Evolutionary conservation across 257 asterid genomes (phyloP), one percentile per base, ranked within the genome.

Genomic region (Salvia miltiorrhiza): DNA sequence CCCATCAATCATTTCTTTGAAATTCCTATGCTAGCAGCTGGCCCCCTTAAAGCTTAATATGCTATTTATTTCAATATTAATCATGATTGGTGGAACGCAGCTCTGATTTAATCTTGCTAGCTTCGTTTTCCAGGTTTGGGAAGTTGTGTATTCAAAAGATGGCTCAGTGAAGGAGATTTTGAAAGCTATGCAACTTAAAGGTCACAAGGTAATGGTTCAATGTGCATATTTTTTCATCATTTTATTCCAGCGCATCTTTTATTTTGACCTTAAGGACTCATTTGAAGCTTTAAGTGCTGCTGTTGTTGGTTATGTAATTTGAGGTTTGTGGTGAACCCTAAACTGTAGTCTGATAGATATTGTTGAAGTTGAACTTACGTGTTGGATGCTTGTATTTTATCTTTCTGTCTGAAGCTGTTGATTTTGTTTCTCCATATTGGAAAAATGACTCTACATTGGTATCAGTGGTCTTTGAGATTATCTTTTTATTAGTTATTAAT

Each of bases 181-280:
- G 57, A 91, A 75, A 60, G 97, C 77, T 73, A 89, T 91, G 98
- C 93, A 94, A 81, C 99, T 91, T 73, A 94, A 91, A 87, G 99
- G 99, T 72, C 99, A 94, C 82, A 94, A 94, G 98, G 99, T 91
- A 71, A 79, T 73, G 52, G 47, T 69, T 75, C 21, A 59, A 8
- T 75, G 63, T 44, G 61, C 54, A 40, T 65, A 52, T 26, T 75
- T 70, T 30, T n/a, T n/a, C 7, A 19, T 55, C 52, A 30, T 60
- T 56, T 20, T 39, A 19, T 63, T 48, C 39, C 54, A 10, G 14
- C 32, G 45, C 12, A 17, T 71, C 16, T 62, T n/a, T 14, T 41
- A 55, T 21, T 45, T 37, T 21, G 47, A 40, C 47, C 23, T 16
- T 58, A 7, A 23, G 55, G 47, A n/a, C 44, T 54, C 26, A 33